These are phyloP conservation scores for Lactarius evosmus DNA, from an alignment of 768 basidiomycete species.

Conservation along the genomic window DNA sequence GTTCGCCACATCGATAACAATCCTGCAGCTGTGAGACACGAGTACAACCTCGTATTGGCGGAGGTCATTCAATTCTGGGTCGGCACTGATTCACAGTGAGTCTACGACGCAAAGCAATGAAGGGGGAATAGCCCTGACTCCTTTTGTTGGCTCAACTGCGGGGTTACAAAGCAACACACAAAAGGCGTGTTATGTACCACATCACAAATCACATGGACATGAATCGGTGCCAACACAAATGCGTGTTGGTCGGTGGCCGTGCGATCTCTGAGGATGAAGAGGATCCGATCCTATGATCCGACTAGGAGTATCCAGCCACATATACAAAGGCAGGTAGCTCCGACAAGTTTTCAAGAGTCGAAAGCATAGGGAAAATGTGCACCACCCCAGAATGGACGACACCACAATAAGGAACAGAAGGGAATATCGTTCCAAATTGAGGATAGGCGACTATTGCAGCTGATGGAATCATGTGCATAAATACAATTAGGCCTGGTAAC, in stretches of 20 bases:
- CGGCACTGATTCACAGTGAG: background rate
- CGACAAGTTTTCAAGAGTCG: background rate
- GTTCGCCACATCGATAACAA: background rate
- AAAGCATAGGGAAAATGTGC: background rate
- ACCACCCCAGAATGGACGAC: background rate
- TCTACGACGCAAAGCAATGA: background rate
- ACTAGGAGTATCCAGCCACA: background rate
- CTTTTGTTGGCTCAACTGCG: background rate
- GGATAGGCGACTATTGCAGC: background rate
- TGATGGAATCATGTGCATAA: background rate
- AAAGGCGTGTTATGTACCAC: background rate
- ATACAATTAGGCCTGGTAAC: too few relatives aligned
- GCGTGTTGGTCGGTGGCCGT: background rate
- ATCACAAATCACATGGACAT: background rate
- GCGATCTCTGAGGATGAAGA: background rate
- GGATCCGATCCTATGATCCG: background rate
- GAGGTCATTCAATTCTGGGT: background rate
- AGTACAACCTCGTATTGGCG: background rate
- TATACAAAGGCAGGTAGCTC: background rate
- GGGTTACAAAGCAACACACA: background rate
- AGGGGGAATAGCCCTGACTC: background rate
- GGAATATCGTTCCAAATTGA: background rate
- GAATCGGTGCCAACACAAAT: too few relatives aligned
- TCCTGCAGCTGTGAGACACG: background rate
- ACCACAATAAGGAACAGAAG: background rate